Conservation (phyloP, 805 yeast genomes). For the Ogataea angusta region DNA sequence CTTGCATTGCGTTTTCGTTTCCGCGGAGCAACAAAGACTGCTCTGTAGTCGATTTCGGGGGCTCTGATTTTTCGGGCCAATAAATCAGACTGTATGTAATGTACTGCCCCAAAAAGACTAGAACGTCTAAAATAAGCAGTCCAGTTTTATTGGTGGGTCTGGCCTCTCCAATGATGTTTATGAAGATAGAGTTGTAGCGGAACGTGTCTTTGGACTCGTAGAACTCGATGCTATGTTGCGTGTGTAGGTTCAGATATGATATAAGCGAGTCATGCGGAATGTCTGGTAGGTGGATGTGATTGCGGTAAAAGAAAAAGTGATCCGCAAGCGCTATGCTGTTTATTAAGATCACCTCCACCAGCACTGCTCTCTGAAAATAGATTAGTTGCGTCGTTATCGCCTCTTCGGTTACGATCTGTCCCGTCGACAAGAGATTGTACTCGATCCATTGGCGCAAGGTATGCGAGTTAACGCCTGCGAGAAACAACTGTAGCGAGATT, state of each 20-base stretch:
- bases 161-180: conserved; percentile 30
- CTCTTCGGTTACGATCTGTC: conserved; percentile 11
- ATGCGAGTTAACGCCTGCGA: conserved; percentile 17
- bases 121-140: conserved; percentile 20
- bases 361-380: conserved; percentile 12
- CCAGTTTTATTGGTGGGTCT: conserved; percentile 8
- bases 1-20: conserved; percentile 18
- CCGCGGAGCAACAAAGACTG: not conserved
- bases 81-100: conserved; percentile 17
- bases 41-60: not conserved
- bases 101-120: conserved; percentile 20
- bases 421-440: conserved; percentile 11
- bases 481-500: conserved; percentile 19
- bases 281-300: not conserved
- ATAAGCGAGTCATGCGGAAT: conserved; percentile 1
- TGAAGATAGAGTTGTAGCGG: conserved; percentile 20
- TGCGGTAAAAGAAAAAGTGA: conserved; percentile 11
- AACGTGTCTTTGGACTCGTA: conserved; percentile 19
- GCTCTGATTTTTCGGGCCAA: conserved; percentile 5
- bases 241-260: conserved; percentile 15
- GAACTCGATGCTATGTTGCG: conserved; percentile 12
- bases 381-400: conserved; percentile 10
- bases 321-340: conserved; percentile 16
- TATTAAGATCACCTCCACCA: conserved; percentile 17
- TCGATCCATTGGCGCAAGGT: conserved; percentile 19